Conservation (phyloP, 495 filamentous ascomycete species). For the Penicillium odoratum region DNA sequence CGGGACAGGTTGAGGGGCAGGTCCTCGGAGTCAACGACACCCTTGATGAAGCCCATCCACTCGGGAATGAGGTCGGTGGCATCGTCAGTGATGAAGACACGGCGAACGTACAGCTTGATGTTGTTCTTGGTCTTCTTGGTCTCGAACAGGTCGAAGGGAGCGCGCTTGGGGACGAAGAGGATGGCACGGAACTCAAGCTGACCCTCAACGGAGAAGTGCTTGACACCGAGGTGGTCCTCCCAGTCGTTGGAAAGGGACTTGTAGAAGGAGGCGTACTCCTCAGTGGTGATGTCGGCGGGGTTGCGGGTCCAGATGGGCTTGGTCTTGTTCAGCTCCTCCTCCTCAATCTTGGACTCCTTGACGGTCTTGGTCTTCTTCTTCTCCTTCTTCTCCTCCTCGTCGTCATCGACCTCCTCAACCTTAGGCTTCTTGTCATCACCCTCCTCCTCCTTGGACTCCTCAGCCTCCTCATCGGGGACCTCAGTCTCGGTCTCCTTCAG, state of each 20-base stretch:
- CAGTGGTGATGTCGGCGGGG: conserved; percentile 88
- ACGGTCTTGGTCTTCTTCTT: conserved; percentile 99
- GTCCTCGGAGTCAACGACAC: conserved; percentile 99
- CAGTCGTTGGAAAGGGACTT: conserved; percentile 99
- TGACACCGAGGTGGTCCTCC: conserved; percentile 99
- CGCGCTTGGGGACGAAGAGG: conserved; percentile 98
- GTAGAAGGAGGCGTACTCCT: conserved; percentile 99
- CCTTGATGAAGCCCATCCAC: conserved; percentile 99
- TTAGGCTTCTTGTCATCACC: conserved; percentile 85
- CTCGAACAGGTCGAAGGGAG: conserved; percentile 99
- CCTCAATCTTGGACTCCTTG: conserved; percentile 97
- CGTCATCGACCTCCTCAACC: conserved; percentile 73
- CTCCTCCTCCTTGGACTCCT: conserved; percentile 72
- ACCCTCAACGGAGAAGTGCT: conserved; percentile 99
- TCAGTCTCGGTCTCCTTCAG: conserved; percentile 98
- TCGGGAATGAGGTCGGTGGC: conserved; percentile 98
- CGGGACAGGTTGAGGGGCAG: conserved; percentile 98
- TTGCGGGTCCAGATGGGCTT: conserved; percentile 99
- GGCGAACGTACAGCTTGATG: conserved; percentile 99
- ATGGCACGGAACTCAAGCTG: conserved; percentile 99
- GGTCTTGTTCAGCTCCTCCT: conserved; percentile 99
- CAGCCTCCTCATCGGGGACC: conserved; percentile 95
- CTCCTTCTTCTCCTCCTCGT: conserved; percentile 74
- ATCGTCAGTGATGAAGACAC: conserved; percentile 99
- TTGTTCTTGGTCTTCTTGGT: conserved; percentile 99